A percentile compares a stretch with the other conserved stretches of the same genome.
These are phyloP conservation scores for Ustilago sp. DNA, from an alignment of 1,284 basidiomycete species.

Conservation along the genomic window DNA sequence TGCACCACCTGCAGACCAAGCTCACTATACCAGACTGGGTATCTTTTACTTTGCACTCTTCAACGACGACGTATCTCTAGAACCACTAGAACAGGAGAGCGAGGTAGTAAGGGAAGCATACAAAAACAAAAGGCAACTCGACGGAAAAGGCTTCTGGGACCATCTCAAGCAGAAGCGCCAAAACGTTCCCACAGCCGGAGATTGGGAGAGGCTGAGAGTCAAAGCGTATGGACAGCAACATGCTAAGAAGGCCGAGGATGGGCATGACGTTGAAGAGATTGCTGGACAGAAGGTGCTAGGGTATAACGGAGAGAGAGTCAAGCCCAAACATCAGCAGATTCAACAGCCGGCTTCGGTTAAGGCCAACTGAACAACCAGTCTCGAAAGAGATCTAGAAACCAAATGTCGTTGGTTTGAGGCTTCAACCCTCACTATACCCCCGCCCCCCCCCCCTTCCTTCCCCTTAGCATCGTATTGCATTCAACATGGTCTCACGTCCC, in stretches of 20 bases:
- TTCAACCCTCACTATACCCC: slow-evolving; percentile 45
- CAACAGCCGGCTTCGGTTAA: slow-evolving; percentile 10
- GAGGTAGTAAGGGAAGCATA: slow-evolving; percentile 63
- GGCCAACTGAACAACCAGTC: slow-evolving; percentile 20
- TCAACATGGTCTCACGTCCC: slow-evolving; percentile 28
- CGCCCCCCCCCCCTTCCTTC: background rate
- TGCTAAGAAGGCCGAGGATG: slow-evolving; percentile 63
- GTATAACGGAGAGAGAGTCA: slow-evolving; percentile 55
- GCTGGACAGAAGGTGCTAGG: slow-evolving; percentile 57
- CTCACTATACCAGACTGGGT: slow-evolving; percentile 69
- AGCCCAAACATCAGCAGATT: slow-evolving; percentile 12
- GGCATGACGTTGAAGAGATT: slow-evolving; percentile 65
- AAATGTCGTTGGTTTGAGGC: slow-evolving; percentile 10
- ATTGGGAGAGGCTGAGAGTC: slow-evolving; percentile 66
- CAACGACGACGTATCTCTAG: slow-evolving; percentile 68
- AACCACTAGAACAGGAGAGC: slow-evolving; percentile 65
- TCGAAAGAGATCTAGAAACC: background rate
- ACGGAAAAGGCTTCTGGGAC: slow-evolving; percentile 58
- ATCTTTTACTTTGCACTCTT: slow-evolving; percentile 71
- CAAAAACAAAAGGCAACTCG: slow-evolving; percentile 3
- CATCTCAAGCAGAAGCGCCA: slow-evolving; percentile 39
- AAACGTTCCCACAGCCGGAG: slow-evolving; percentile 61
- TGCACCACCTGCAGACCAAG: slow-evolving; percentile 70
- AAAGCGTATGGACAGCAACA: slow-evolving; percentile 65
- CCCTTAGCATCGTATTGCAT: slow-evolving; percentile 17